Base-by-base conservation (phyloP, 2,329 filamentous ascomycete species). In the Sclerotinia glacialis region DNA sequence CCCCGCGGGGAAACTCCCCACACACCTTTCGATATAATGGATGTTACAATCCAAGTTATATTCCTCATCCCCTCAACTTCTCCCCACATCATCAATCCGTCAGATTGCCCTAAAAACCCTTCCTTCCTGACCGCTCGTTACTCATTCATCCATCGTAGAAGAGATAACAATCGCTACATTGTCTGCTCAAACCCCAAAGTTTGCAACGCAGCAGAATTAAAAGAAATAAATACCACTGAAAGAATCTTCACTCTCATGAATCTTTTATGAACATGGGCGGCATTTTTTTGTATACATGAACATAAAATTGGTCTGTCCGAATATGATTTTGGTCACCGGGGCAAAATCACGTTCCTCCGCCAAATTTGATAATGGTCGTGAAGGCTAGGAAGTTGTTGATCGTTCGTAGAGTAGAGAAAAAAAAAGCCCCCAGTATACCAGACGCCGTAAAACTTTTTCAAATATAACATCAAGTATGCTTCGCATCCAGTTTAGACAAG, bases 321-420 rank as follows among this genome's bases (percentile, higher is more conserved):
- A 60, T 18, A 49, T 34, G 56, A 60, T 60, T 60, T 60, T 47
- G 55, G 44, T 54, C 56, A 11, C 56, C 58, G n/a, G 58, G 44
- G 58, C 44, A 61, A 61, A 61, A 50, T 50, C 58, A 23, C 49
- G 5, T 8, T 31, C 40, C 44, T 40, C 26, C 26, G 37, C 31
- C 31, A 34, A 34, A 49, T 49, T 49, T 49, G n/a, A 50, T 49
- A 34, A 47, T 49, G 44, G n/a, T 23, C 46, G n/a, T 37, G n/a
- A 60, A 49, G 28, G 42, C 21, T 47, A 60, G 21, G 34, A 47
- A 34, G n/a, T 34, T 42, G 28, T 60, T 60, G 42, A 47, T 60
- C 42, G 56, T 60, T 60, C 28, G 12, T 60, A 60, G 21, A 61
- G 44, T 49, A 26, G 28, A 49, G 28, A 61, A 31, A 31, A 44